Percentiles rank a stretch among this genome's conserved stretches.
Evolutionary conservation across 2,329 filamentous ascomycete genomes (phyloP).

Genomic region (Aaosphaeria arxii): DNA sequence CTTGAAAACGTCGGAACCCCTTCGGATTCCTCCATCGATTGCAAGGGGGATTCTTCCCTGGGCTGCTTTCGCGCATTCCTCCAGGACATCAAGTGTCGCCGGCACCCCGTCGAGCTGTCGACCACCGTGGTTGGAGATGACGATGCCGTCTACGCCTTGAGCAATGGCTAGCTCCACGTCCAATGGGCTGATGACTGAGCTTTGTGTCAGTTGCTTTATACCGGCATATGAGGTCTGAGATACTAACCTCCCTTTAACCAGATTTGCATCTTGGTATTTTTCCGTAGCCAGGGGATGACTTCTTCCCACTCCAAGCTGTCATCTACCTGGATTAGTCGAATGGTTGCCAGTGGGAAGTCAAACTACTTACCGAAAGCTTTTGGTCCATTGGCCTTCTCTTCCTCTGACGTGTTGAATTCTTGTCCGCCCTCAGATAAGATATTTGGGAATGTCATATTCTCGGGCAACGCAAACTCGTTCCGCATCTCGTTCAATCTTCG

Average conservation of each 20-base stretch:
- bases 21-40: constrained; percentile 8
- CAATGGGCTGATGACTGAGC: constrained; percentile 44
- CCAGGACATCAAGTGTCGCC: constrained; percentile 4
- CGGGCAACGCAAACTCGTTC: background rate
- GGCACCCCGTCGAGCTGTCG: constrained; percentile 11
- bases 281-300: constrained; percentile 7
- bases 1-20: constrained; percentile 20
- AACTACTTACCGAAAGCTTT: constrained; percentile 8
- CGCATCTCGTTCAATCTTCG: background rate
- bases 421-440: constrained; percentile 26
- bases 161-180: constrained; percentile 48
- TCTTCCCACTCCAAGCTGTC: constrained; percentile 1
- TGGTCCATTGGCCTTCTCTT: constrained; percentile 13
- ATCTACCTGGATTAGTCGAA: background rate
- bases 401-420: constrained; percentile 14
- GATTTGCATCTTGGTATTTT: constrained; percentile 23
- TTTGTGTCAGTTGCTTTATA: background rate
- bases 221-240: too few relatives aligned
- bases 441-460: constrained; percentile 18
- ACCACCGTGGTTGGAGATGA: constrained; percentile 38
- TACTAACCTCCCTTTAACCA: constrained; percentile 32
- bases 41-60: constrained; percentile 1
- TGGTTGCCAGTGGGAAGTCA: background rate
- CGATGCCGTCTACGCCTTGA: constrained; percentile 46
- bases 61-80: constrained; percentile 3